These are phyloP conservation scores for Chaetomidium leptoderma DNA, from an alignment of 495 filamentous ascomycete genomes.

Conservation along the genomic window DNA sequence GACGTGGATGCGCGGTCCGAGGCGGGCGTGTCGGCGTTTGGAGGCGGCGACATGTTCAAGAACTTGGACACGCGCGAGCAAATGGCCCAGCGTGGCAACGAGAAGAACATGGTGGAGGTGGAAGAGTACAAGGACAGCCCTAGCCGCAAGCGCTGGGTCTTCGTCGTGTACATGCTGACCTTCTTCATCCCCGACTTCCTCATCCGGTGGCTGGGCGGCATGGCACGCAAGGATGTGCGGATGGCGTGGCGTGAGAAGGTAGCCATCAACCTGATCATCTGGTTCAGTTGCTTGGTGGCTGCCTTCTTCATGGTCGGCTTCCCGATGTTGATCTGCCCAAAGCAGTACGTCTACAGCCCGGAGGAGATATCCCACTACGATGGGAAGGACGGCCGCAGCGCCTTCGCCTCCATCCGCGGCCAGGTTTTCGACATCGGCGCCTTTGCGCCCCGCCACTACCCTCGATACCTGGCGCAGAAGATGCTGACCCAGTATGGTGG, in stretches of 20 bases:
- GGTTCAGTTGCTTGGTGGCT: conserved; percentile 73
- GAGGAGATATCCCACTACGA: conserved; percentile 68
- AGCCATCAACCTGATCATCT: conserved; percentile 97
- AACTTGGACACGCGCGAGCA: conserved; percentile 90
- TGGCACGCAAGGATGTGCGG: conserved; percentile 90
- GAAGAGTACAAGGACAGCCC: conserved; percentile 73
- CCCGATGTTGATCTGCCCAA: conserved; percentile 84
- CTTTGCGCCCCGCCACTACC: conserved; percentile 79
- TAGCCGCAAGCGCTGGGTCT: conserved; percentile 89
- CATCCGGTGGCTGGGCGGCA: conserved; percentile 73
- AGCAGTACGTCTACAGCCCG: conserved; percentile 78
- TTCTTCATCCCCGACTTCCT: conserved; percentile 83
- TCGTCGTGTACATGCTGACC: conserved; percentile 79
- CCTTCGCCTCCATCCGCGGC: conserved; percentile 80
- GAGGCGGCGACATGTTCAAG: conserved; percentile 94
- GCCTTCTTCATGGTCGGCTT: conserved; percentile 89
- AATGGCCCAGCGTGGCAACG: conserved; percentile 92
- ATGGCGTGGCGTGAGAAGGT: conserved; percentile 95
- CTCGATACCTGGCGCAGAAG: conserved; percentile 58
- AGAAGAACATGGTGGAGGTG: conserved; percentile 84
- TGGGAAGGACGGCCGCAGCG: conserved; percentile 59
- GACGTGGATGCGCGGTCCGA: conserved; percentile 86
- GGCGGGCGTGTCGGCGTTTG: conserved; percentile 80
- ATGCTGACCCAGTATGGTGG: conserved; percentile 76
- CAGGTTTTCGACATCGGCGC: conserved; percentile 77